Percentiles rank a stretch among this genome's conserved stretches.
Conservation (phyloP, 768 basidiomycete species). For the Lentinula sp. region DNA sequence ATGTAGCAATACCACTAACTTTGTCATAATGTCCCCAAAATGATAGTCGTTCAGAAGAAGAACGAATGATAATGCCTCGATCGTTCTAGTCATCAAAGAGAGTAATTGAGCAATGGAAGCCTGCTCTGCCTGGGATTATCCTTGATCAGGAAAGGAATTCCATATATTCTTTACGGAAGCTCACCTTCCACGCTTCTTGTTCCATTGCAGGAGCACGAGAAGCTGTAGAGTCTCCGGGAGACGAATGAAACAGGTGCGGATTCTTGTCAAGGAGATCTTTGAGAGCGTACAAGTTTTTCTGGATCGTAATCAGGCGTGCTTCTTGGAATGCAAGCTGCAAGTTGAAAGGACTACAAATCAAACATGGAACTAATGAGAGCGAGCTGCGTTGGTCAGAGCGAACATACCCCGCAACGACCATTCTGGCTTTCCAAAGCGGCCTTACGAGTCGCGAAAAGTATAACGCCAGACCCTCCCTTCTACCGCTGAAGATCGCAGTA, state of each 20-base stretch:
- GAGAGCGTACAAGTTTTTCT: conserved; percentile 73
- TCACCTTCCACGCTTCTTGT: conserved; percentile 87
- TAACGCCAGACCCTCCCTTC: conserved; percentile 82
- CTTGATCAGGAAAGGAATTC: conserved; percentile 8
- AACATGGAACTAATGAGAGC: neutral
- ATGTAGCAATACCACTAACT: conserved; percentile 32
- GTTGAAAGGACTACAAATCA: conserved; percentile 20
- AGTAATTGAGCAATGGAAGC: conserved; percentile 74
- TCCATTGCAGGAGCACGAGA: conserved; percentile 57
- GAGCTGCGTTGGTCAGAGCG: conserved; percentile 7
- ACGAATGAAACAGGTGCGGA: conserved; percentile 78
- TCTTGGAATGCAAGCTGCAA: conserved; percentile 59
- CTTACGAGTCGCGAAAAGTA: conserved; percentile 83
- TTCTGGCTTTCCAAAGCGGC: conserved; percentile 81
- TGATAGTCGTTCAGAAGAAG: conserved; percentile 89
- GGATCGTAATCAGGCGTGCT: conserved; percentile 55
- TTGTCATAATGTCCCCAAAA: conserved; percentile 75
- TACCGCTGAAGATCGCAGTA: conserved; percentile 75
- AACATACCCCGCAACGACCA: conserved; percentile 60
- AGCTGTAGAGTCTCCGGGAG: conserved; percentile 62
- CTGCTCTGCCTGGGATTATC: conserved; percentile 61
- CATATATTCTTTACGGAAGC: neutral
- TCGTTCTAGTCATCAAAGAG: conserved; percentile 71
- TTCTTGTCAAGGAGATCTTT: conserved; percentile 77
- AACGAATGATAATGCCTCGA: conserved; percentile 93